These are phyloP conservation scores for Cryptococcus sp. DNA, from an alignment of 1,284 basidiomycete species.

Conservation along the genomic window DNA sequence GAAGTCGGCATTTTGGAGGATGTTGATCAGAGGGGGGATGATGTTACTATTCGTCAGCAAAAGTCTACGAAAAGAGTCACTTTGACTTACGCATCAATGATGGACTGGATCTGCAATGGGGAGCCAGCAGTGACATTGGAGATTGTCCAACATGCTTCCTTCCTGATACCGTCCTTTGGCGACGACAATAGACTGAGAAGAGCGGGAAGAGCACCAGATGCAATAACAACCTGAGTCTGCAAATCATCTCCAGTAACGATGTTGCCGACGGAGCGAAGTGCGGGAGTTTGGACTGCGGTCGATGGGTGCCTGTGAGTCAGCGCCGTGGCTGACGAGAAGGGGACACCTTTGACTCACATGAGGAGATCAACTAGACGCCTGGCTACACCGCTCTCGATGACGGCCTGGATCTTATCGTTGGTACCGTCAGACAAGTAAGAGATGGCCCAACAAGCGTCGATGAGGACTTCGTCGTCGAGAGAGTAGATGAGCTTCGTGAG, in stretches of 20 bases:
- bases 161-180: conserved; percentile 83
- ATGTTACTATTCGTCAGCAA: conserved; percentile 56
- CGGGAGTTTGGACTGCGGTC: conserved; percentile 97
- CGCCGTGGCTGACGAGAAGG: background rate
- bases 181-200: conserved; percentile 87
- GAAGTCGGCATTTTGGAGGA: conserved; percentile 95
- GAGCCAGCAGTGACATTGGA: conserved; percentile 98
- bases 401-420: conserved; percentile 99
- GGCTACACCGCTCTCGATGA: conserved; percentile 97
- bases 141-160: conserved; percentile 99
- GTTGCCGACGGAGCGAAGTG: conserved; percentile 95
- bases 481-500: conserved; percentile 99
- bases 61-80: no score
- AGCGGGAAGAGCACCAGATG: conserved; percentile 90
- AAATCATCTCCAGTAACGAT: conserved; percentile 98
- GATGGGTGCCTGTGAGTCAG: conserved; percentile 64
- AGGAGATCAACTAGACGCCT: conserved; percentile 95
- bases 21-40: conserved; percentile 96
- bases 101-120: conserved; percentile 88
- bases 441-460: conserved; percentile 99
- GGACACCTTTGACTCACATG: conserved; percentile 54
- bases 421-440: conserved; percentile 99
- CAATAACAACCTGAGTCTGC: conserved; percentile 97
- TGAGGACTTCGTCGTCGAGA: conserved; percentile 96
- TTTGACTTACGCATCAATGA: conserved; percentile 53